Percentiles rank a stretch among this genome's conserved stretches.
These are phyloP conservation scores for Yamadazyma conglobata DNA, from an alignment of 1,139 yeast species.

Conservation along the genomic window DNA sequence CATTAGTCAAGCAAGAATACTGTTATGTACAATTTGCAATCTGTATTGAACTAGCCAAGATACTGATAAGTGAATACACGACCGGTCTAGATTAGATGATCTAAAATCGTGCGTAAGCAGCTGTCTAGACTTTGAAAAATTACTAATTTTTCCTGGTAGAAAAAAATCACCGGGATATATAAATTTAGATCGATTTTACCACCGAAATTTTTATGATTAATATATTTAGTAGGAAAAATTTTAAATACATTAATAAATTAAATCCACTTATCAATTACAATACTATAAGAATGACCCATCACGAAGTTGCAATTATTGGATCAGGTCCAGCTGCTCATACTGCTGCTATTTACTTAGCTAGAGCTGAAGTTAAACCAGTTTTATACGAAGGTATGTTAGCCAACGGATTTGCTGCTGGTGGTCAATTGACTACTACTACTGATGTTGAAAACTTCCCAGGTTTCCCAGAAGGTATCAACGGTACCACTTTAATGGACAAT, in stretches of 20 bases:
- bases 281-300: constrained; percentile 64
- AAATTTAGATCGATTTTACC: too few species aligned
- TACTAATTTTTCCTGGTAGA: constrained; percentile 4
- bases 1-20: too few species aligned
- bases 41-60: too few species aligned
- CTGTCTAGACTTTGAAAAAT: constrained; percentile 3
- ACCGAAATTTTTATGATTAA: constrained; percentile 2
- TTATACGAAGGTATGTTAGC: constrained; percentile 96
- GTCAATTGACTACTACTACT: constrained; percentile 96
- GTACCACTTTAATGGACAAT: constrained; percentile 83
- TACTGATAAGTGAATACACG: too few species aligned
- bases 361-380: constrained; percentile 94
- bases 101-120: too few species aligned
- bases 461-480: constrained; percentile 91
- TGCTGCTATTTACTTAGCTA: constrained; percentile 92
- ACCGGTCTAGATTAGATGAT: too few species aligned
- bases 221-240: background rate
- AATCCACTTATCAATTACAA: constrained; percentile 1
- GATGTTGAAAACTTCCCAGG: constrained; percentile 98
- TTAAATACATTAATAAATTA: background rate
- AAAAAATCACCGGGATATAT: too few species aligned
- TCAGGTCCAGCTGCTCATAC: constrained; percentile 99
- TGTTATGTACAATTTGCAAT: too few species aligned
- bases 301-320: constrained; percentile 88
- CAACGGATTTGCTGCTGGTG: constrained; percentile 98